Percentiles rank a stretch among this genome's conserved stretches.
These are phyloP conservation scores for Hibiscus trionum DNA, from an alignment of 345 rosid genomes.

Conservation along the genomic window DNA sequence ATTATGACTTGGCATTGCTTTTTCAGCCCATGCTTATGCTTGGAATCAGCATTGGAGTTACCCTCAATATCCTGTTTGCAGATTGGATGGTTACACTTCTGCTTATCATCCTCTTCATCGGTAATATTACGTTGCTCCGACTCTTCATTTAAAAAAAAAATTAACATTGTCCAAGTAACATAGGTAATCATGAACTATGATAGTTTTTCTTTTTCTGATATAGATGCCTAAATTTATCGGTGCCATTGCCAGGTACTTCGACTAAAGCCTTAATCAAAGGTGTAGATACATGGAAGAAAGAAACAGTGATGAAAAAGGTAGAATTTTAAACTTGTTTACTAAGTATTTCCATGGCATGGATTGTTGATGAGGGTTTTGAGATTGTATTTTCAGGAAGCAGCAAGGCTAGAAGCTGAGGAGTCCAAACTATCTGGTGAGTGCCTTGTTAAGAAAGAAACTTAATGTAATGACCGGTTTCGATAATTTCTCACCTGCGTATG, in stretches of 20 bases:
- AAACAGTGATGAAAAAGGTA: constrained; percentile 48
- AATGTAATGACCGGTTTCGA: too few species aligned
- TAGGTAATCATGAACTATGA: background rate
- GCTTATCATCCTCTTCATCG: constrained; percentile 44
- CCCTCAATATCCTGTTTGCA: constrained; percentile 41
- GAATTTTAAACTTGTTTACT: background rate
- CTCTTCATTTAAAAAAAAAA: background rate
- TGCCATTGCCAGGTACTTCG: constrained; percentile 44
- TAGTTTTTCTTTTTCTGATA: too few species aligned
- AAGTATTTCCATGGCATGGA: constrained; percentile 4
- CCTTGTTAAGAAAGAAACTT: too few species aligned
- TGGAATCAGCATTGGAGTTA: constrained; percentile 56
- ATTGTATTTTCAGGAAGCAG: constrained; percentile 41
- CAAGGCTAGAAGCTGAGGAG: constrained; percentile 42
- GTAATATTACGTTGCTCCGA: constrained; percentile 11
- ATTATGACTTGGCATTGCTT: constrained; percentile 44
- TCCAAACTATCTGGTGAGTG: constrained; percentile 34
- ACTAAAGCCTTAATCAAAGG: constrained; percentile 63
- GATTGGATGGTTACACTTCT: constrained; percentile 60
- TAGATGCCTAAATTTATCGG: too few species aligned
- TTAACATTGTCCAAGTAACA: background rate
- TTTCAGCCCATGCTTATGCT: constrained; percentile 63
- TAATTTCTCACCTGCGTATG: too few species aligned
- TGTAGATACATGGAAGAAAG: constrained; percentile 66
- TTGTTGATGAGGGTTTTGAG: background rate